A percentile compares a stretch with the other conserved stretches of the same genome.
phyloP scores from a whole-genome alignment of 2,329 filamentous ascomycete species.

The Diaporthe capsici region DNA sequence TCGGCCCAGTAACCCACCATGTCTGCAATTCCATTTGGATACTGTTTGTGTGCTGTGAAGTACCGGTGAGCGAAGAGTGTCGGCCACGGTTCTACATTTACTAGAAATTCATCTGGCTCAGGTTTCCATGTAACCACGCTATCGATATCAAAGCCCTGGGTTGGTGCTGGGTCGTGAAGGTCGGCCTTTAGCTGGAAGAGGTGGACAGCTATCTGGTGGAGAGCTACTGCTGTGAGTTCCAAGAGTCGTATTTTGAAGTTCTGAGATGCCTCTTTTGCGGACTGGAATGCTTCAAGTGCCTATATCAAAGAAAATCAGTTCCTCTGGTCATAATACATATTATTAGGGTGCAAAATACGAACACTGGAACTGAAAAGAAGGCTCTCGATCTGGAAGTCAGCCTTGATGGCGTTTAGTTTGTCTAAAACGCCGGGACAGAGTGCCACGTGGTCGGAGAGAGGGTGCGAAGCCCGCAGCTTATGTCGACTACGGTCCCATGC shows the following conservation, averaged over 20 bases:
- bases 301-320: background rate
- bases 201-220: conserved; percentile 40
- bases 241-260: conserved; percentile 40
- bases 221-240: conserved; percentile 40
- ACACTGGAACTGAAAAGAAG: background rate
- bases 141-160: conserved; percentile 23
- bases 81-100: conserved; percentile 6
- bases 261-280: conserved; percentile 23
- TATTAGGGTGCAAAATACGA: background rate
- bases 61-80: conserved; percentile 35
- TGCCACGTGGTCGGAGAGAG: conserved; percentile 27
- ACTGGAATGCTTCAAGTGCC: conserved; percentile 38
- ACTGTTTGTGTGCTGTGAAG: conserved; percentile 38
- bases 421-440: conserved; percentile 40
- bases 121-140: conserved; percentile 35
- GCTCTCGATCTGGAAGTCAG: conserved; percentile 31
- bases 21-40: conserved; percentile 43
- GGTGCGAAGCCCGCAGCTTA: conserved; percentile 25
- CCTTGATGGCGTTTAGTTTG: conserved; percentile 25
- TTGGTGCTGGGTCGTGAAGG: conserved; percentile 19
- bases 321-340: background rate
- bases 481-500: conserved; percentile 21
- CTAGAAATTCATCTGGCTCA: background rate
- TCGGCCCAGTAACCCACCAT: conserved; percentile 45
- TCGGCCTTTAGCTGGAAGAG: conserved; percentile 35